Evolutionary conservation across 495 filamentous ascomycete genomes (phyloP), one percentile per base, ranked within the genome.

Genomic region (Neurospora sp.): DNA sequence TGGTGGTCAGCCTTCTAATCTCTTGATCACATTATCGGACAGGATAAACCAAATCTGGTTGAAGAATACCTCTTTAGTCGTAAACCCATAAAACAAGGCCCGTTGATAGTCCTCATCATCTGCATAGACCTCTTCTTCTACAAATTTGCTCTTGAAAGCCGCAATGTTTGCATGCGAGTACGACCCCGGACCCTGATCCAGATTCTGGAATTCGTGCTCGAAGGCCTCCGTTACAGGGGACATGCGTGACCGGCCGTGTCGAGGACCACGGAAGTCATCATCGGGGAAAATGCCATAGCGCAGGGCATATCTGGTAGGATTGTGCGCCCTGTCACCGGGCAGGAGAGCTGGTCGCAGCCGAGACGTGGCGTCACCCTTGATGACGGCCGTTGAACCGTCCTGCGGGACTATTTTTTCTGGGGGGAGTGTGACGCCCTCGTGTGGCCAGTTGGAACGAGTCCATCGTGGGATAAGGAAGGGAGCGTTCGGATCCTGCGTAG

Each of bases 101-200:
- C 79, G 75, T 41, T 83, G 81, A 20, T 73, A 83, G 39, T 81
- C 76, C 40, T 78, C 74, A 73, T 83, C 81, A 16, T 75, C 72
- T 0, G 6, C 53, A 17, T 65, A 65, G 6, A 65, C 53, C 27
- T 65, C 53, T 16, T 72, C 71, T 1, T 79, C 10, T 1, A 6
- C 48, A 44, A 81, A 78, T 7, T 69, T 72, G 14, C 6, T 61
- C 27, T 70, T 73, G 69, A 77, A 73, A 0, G 69, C 72, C 7
- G 76, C 72, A 17, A 31, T 31, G 9, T 70, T 37, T 1, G 27
- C 9, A 40, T 35, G 53, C 27, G 53, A 35, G 27, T 65, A 65
- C 53, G 53, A 27, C 16, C 2, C 53, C 27, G 22, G 27, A 59
- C 9, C 48, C 27, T 37, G 53, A 16, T 65, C 22, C 27, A 65